Conservation (phyloP, 2,329 filamentous ascomycete genomes). For the Cryoendolithus antarcticus region DNA sequence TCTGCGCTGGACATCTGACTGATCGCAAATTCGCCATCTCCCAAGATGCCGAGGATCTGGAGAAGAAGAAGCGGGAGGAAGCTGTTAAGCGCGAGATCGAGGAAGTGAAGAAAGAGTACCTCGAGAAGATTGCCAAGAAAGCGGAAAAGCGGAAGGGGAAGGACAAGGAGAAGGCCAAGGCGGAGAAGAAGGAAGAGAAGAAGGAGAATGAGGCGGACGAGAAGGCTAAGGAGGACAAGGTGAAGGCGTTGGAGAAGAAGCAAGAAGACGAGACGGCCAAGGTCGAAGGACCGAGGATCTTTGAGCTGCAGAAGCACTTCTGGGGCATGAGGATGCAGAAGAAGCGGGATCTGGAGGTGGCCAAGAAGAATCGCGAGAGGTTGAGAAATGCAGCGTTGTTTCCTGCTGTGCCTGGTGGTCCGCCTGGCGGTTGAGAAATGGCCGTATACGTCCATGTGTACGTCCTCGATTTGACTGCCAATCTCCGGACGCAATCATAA, state of each 20-base stretch:
- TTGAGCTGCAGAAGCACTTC: constrained; percentile 79
- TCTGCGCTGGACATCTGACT: constrained; percentile 71
- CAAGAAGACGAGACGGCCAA: constrained; percentile 52
- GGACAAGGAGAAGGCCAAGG: constrained; percentile 49
- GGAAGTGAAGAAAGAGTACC: constrained; percentile 37
- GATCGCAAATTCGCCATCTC: constrained; percentile 67
- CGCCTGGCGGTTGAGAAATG: too few relatives aligned
- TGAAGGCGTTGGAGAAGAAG: constrained; percentile 30
- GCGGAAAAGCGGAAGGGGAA: constrained; percentile 31
- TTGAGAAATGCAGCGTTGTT: constrained; percentile 68
- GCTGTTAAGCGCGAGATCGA: constrained; percentile 38
- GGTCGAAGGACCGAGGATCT: constrained; percentile 61
- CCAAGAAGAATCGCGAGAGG: constrained; percentile 70
- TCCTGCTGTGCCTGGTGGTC: constrained; percentile 65
- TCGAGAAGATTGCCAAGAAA: constrained; percentile 35
- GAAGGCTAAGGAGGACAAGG: constrained; percentile 30
- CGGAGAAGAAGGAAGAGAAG: constrained; percentile 65
- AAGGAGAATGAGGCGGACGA: constrained; percentile 53
- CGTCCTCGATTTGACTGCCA: too few relatives aligned
- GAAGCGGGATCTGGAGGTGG: constrained; percentile 63
- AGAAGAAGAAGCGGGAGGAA: constrained; percentile 42
- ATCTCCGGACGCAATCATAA: too few relatives aligned
- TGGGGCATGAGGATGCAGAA: constrained; percentile 75
- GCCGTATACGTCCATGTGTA: too few relatives aligned
- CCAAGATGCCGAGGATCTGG: constrained; percentile 52